Evolutionary conservation across 2,329 filamentous ascomycete species (phyloP).

Genomic region (Tolypocladium amazonense): DNA sequence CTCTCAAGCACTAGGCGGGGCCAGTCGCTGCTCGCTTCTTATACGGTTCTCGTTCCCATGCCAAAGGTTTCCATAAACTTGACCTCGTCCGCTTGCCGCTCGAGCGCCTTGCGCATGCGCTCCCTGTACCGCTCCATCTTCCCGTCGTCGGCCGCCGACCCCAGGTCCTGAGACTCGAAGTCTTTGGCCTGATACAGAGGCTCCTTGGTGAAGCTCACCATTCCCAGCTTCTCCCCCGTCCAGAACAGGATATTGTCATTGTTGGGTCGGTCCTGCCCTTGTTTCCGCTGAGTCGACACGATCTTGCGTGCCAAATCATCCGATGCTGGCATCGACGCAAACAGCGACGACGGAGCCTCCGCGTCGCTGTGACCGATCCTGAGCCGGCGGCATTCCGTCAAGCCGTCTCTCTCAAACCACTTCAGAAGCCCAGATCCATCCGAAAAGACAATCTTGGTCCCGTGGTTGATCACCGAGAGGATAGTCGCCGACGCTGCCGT

Average conservation of each 20-base stretch:
- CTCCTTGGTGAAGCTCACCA: constrained; percentile 51
- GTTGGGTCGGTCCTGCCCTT: constrained; percentile 25
- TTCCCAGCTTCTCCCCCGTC: constrained; percentile 76
- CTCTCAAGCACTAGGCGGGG: not conserved
- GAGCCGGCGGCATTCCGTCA: constrained; percentile 44
- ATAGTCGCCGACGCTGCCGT: constrained; percentile 73
- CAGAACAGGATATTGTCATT: constrained; percentile 69
- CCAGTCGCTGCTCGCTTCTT: not conserved
- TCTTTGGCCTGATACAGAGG: constrained; percentile 37
- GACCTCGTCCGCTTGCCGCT: constrained; percentile 69
- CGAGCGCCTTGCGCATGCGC: constrained; percentile 64
- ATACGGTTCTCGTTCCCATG: constrained; percentile 1
- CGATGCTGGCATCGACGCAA: constrained; percentile 38
- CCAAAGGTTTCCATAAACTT: constrained; percentile 60
- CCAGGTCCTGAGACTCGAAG: constrained; percentile 38
- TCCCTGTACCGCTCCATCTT: constrained; percentile 53
- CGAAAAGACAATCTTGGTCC: constrained; percentile 69
- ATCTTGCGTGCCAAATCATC: constrained; percentile 77
- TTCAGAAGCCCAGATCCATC: constrained; percentile 77
- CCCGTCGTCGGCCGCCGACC: constrained; percentile 34
- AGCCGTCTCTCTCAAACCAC: constrained; percentile 83
- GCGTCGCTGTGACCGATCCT: constrained; percentile 45
- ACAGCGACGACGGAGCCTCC: constrained; percentile 35
- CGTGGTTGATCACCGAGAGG: constrained; percentile 71
- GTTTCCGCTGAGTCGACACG: constrained; percentile 43